phyloP scores from a whole-genome alignment of 1,139 yeast genomes.

The Insectozyma bohioensis region DNA sequence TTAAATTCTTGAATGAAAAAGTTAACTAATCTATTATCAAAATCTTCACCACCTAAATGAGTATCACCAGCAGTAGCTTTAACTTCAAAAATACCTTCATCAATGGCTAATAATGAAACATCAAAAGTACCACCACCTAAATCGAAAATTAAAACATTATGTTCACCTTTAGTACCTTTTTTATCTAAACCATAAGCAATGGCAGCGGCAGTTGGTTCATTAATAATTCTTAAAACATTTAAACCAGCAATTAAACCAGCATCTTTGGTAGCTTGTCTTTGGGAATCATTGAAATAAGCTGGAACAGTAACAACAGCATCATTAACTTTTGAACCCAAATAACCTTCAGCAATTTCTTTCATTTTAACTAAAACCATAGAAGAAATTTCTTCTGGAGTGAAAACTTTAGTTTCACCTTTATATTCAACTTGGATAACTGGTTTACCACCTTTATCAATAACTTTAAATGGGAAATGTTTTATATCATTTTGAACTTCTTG shows the following conservation, averaged over 20 bases:
- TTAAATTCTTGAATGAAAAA: constrained; percentile 38
- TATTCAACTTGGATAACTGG: constrained; percentile 62
- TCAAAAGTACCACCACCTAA: constrained; percentile 99
- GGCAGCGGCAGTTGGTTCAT: constrained; percentile 66
- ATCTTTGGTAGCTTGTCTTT: constrained; percentile 64
- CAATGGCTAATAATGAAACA: constrained; percentile 89
- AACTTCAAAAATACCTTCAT: constrained; percentile 95
- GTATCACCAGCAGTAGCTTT: constrained; percentile 99
- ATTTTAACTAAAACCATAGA: constrained; percentile 65
- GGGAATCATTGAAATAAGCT: constrained; percentile 62
- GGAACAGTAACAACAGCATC: constrained; percentile 79
- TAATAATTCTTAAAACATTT: constrained; percentile 58
- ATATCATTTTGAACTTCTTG: constrained; percentile 56
- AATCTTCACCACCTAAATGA: constrained; percentile 92
- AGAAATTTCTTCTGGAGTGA: constrained; percentile 67
- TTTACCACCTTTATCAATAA: constrained; percentile 56
- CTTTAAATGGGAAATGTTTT: constrained; percentile 65
- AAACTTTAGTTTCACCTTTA: constrained; percentile 63
- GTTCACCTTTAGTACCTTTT: constrained; percentile 32
- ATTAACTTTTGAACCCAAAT: constrained; percentile 57
- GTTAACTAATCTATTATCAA: constrained; percentile 35
- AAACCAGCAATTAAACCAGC: constrained; percentile 63
- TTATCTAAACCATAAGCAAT: constrained; percentile 65
- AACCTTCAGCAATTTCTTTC: constrained; percentile 68
- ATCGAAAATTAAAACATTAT: constrained; percentile 89